These are phyloP conservation scores for Podosphaera xanthii DNA, from an alignment of 2,329 filamentous ascomycete species.

Conservation along the genomic window DNA sequence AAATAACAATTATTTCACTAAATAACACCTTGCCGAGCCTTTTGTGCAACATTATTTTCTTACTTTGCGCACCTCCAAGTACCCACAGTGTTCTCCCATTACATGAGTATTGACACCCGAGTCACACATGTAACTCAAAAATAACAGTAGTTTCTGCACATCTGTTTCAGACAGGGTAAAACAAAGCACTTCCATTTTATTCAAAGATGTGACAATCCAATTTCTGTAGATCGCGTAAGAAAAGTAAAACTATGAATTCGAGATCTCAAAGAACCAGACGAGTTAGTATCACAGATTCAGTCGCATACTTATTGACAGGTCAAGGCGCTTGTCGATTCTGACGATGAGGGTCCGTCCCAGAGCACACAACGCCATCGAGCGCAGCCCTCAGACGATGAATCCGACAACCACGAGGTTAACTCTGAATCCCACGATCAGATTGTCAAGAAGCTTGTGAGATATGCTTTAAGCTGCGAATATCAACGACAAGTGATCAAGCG, in stretches of 20 bases:
- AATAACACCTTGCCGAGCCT: no score
- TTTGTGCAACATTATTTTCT: no score
- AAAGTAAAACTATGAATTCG: constrained; percentile 8
- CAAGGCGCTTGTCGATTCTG: constrained; percentile 11
- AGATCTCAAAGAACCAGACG: constrained; percentile 8
- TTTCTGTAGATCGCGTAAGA: no score
- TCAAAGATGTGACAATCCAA: no score
- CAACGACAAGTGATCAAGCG: constrained; percentile 35
- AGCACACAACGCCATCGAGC: constrained; percentile 9
- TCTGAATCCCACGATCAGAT: constrained; percentile 21
- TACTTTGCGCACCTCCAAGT: no score
- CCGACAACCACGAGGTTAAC: constrained; percentile 6
- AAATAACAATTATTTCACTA: no score
- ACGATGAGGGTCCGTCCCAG: constrained; percentile 9
- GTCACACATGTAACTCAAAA: no score
- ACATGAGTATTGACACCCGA: no score
- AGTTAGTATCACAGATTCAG: constrained; percentile 5
- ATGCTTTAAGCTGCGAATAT: constrained; percentile 42
- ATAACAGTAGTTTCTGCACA: no score
- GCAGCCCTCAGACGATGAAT: constrained; percentile 9
- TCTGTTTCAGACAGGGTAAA: no score
- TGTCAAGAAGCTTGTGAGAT: constrained; percentile 44
- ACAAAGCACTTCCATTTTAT: no score
- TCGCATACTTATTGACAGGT: constrained; percentile 2
- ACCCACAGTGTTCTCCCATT: no score